Percentiles rank a stretch among this genome's conserved stretches.
phyloP scores from a whole-genome alignment of 106 monocot genomes.

The Gastrodia elata region DNA sequence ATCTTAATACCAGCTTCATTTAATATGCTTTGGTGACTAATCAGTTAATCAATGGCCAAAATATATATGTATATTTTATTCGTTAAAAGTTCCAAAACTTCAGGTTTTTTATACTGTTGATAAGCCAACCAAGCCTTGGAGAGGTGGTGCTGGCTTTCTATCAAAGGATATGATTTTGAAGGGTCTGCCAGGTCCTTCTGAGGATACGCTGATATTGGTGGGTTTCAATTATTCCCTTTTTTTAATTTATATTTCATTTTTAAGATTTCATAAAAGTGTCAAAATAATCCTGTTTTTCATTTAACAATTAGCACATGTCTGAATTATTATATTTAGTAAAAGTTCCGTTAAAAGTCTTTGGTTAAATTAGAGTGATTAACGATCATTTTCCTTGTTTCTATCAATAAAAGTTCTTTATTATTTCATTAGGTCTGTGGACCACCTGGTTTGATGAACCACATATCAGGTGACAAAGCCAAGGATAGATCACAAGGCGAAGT shows the following conservation, averaged over 20 bases:
- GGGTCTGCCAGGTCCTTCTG: slow-evolving; percentile 69
- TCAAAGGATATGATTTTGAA: slow-evolving; percentile 76
- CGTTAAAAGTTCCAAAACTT: neutral
- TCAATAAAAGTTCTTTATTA: no score
- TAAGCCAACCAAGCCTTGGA: slow-evolving; percentile 73
- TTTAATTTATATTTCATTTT: neutral
- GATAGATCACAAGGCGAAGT: slow-evolving; percentile 92
- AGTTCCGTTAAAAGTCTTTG: no score
- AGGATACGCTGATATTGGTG: slow-evolving; percentile 81
- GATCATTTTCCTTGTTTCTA: no score
- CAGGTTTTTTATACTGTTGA: slow-evolving; percentile 91
- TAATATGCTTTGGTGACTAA: slow-evolving; percentile 1
- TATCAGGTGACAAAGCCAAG: slow-evolving; percentile 86
- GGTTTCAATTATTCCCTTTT: slow-evolving; percentile 21
- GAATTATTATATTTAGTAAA: no score
- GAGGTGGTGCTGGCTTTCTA: slow-evolving; percentile 72
- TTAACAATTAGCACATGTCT: no score
- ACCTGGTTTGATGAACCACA: slow-evolving; percentile 92
- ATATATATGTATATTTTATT: neutral
- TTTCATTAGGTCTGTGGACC: slow-evolving; percentile 81
- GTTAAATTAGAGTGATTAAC: no score
- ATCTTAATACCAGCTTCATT: neutral
- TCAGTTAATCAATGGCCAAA: neutral
- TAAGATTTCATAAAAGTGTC: neutral
- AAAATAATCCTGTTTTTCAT: no score